phyloP scores from a whole-genome alignment of 2,329 filamentous ascomycete species.

The Pezicula neosporulosa region DNA sequence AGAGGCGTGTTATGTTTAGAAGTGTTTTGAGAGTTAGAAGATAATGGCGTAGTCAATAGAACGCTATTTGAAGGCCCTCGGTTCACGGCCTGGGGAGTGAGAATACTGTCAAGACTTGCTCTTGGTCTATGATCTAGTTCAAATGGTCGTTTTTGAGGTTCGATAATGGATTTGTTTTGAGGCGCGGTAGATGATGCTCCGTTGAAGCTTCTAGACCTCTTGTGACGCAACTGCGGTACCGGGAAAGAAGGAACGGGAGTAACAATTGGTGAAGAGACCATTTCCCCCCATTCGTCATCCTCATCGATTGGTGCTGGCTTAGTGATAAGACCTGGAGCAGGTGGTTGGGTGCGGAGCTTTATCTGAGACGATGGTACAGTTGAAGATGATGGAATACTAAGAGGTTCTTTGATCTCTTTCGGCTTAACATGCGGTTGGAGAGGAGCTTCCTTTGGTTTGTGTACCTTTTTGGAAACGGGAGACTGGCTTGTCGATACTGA shows the following conservation, averaged over 20 bases:
- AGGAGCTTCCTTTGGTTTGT: neutral
- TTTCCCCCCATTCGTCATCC: slow-evolving; percentile 35
- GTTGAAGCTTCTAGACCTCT: slow-evolving; percentile 17
- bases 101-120: slow-evolving; percentile 3
- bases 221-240: slow-evolving; percentile 10
- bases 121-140: slow-evolving; percentile 4
- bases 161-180: neutral
- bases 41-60: neutral
- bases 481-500: too few relatives aligned
- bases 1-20: neutral
- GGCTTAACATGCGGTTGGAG: too few relatives aligned
- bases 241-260: slow-evolving; percentile 10
- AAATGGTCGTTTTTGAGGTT: neutral
- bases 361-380: neutral
- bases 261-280: slow-evolving; percentile 30
- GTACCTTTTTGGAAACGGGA: neutral
- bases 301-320: slow-evolving; percentile 12
- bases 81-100: too few relatives aligned
- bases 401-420: too few relatives aligned
- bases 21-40: neutral
- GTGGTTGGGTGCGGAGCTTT: neutral
- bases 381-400: too few relatives aligned
- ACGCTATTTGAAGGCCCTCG: too few relatives aligned
- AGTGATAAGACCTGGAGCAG: neutral
- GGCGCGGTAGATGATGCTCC: neutral